These are phyloP conservation scores for Pestalotiopsis fici DNA, from an alignment of 2,329 filamentous ascomycete genomes.

Conservation along the genomic window DNA sequence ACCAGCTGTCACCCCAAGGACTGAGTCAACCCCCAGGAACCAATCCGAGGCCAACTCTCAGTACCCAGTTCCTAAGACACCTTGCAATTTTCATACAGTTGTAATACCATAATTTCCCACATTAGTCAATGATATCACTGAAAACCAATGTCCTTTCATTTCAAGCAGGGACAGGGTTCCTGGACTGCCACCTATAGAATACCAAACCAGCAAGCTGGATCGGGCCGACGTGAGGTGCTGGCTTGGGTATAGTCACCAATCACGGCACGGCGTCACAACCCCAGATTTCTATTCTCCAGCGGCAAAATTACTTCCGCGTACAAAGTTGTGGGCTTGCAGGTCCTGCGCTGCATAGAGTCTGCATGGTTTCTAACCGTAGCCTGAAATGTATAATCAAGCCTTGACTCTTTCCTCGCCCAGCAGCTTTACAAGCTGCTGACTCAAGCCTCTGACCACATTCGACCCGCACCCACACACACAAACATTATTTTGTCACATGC, in stretches of 20 bases:
- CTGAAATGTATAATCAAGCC: neutral
- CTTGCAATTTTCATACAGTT: neutral
- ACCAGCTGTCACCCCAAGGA: neutral
- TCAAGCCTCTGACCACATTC: neutral
- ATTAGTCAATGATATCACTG: neutral
- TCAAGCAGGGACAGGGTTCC: neutral
- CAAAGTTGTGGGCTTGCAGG: neutral
- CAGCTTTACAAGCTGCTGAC: neutral
- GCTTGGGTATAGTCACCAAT: neutral
- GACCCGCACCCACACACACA: neutral
- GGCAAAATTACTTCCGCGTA: conserved; percentile 4
- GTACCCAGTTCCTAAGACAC: neutral
- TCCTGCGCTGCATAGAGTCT: neutral
- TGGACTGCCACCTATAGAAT: neutral
- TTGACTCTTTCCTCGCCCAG: neutral
- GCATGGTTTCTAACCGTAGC: neutral
- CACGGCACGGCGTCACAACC: neutral
- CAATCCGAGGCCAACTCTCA: neutral
- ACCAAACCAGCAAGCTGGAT: neutral
- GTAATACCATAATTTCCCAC: conserved; percentile 1
- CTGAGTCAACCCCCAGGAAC: neutral
- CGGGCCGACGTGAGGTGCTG: neutral
- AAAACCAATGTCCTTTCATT: neutral
- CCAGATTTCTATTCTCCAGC: conserved; percentile 6
- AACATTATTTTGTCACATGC: neutral